Conservation (phyloP, 2,329 filamentous ascomycete genomes). For the Colletotrichum salicis region DNA sequence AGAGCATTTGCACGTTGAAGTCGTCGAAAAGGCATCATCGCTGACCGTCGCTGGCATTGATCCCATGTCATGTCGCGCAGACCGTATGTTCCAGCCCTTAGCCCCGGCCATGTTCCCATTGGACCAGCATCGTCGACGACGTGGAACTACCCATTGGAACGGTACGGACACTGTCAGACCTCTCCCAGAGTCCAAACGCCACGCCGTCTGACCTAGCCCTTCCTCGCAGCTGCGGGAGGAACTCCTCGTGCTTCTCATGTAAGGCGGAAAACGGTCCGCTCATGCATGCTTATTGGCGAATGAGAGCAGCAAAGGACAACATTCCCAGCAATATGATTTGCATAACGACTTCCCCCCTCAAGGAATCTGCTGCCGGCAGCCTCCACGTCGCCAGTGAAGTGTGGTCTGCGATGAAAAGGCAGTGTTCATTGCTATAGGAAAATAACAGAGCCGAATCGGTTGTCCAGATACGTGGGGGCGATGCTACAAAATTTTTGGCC, state of each 20-base stretch:
- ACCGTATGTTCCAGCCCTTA: background rate
- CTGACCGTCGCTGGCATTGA: slow-evolving; percentile 5
- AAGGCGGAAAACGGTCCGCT: slow-evolving; percentile 36
- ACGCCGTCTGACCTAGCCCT: slow-evolving; percentile 22
- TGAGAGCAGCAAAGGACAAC: slow-evolving; percentile 2
- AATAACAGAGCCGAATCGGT: background rate
- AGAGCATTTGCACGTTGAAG: slow-evolving; percentile 1
- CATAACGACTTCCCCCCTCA: slow-evolving; percentile 13
- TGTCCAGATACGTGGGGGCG: background rate
- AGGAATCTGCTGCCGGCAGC: slow-evolving; percentile 21
- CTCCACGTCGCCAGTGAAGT: background rate
- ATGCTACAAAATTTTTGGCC: background rate
- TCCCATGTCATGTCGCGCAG: slow-evolving; percentile 20
- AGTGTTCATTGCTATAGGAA: too few species aligned
- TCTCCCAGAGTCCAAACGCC: slow-evolving; percentile 6
- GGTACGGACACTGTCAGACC: slow-evolving; percentile 17
- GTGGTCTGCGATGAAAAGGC: background rate
- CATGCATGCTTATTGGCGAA: slow-evolving; percentile 33
- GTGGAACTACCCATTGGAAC: slow-evolving; percentile 22
- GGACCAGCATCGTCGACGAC: slow-evolving; percentile 21
- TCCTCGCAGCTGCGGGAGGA: slow-evolving; percentile 25
- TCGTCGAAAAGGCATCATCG: background rate
- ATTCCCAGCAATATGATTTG: slow-evolving; percentile 21
- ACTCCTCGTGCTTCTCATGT: slow-evolving; percentile 34
- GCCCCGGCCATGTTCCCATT: slow-evolving; percentile 28